Evolutionary conservation across 306 rosid species (phyloP).

Genomic region (Quercus parvula): DNA sequence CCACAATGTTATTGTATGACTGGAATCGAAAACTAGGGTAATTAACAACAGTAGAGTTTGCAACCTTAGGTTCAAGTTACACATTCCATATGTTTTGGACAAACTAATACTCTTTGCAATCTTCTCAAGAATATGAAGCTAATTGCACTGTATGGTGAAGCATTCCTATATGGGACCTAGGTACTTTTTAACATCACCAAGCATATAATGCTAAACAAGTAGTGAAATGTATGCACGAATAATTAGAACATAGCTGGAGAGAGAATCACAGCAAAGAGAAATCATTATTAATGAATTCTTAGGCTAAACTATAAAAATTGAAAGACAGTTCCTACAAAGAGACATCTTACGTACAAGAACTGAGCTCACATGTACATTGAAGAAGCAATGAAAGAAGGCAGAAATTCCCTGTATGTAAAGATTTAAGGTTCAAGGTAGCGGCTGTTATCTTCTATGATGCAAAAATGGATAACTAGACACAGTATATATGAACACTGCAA

Average conservation of each 20-base stretch:
- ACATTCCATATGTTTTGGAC: too few relatives aligned
- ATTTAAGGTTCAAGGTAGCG: slow-evolving; percentile 18
- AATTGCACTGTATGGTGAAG: too few relatives aligned
- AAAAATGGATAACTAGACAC: slow-evolving; percentile 77
- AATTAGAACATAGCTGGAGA: neutral
- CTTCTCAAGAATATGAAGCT: too few relatives aligned
- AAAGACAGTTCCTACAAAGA: slow-evolving; percentile 32
- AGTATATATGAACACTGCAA: slow-evolving; percentile 36
- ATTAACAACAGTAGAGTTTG: too few relatives aligned
- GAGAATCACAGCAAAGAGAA: neutral
- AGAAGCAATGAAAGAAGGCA: neutral
- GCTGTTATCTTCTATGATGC: slow-evolving; percentile 60
- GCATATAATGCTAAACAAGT: neutral
- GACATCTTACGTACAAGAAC: slow-evolving; percentile 32
- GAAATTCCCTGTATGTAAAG: slow-evolving; percentile 29
- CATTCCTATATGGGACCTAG: too few relatives aligned
- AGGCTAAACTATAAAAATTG: slow-evolving; percentile 22
- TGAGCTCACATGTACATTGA: slow-evolving; percentile 45
- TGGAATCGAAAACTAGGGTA: too few relatives aligned
- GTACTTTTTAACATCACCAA: neutral
- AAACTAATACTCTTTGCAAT: too few relatives aligned
- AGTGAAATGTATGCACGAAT: neutral
- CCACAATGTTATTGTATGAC: too few relatives aligned
- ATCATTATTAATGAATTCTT: neutral
- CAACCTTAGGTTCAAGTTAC: too few relatives aligned